Evolutionary conservation across 352 stramenopile genomes (phyloP), one percentile per base, ranked within the genome.

Genomic region (Globisporangium camurandrum): DNA sequence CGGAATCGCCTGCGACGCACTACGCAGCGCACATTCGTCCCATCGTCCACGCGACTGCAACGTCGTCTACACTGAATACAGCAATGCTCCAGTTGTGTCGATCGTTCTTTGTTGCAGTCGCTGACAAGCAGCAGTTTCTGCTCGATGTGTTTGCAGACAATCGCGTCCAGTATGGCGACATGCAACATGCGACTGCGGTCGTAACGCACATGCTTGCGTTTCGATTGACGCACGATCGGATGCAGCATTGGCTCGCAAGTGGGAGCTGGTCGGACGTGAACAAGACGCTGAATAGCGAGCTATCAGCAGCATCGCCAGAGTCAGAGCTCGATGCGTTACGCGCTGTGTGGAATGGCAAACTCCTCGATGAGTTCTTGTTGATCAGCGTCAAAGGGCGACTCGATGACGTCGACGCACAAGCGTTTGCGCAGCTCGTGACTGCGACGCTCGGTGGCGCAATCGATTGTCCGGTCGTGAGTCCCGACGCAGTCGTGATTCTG

Each of bases 291-390:
- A 24, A 43, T 33, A 2, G 5, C 24, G 8, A 17, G 34, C 4
- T 2, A 2, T 23, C 36, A 4, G 28, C 4, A 1, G 10, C 24
- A 5, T 16, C 11, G 31, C 45, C 37, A 24, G 6, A 12, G 14
- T 19, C 20, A 14, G 66, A 46, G 30, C 57, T 76, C 9, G 52
- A 63, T 10, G 62, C 61, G 3, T 54, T 84, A 36, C 36, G 61
- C 43, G 72, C 75, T 16, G 72, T 90, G 41, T 90, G 79, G 79
- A 66, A 73, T 34, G 76, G 79, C 20, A 90, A 90, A 27, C 40
- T 90, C 11, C 49, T 90, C 16, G 79, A 90, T 50, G 79, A 90
- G 43, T 88, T 90, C 38, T 56, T 90, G 44, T 71, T 88, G 67
- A 86, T 86, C 48, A 88, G 75, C 51, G 51, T 90, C 22, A 83